These are phyloP conservation scores for Penicillium sp. DNA, from an alignment of 2,329 filamentous ascomycete genomes.

Conservation along the genomic window DNA sequence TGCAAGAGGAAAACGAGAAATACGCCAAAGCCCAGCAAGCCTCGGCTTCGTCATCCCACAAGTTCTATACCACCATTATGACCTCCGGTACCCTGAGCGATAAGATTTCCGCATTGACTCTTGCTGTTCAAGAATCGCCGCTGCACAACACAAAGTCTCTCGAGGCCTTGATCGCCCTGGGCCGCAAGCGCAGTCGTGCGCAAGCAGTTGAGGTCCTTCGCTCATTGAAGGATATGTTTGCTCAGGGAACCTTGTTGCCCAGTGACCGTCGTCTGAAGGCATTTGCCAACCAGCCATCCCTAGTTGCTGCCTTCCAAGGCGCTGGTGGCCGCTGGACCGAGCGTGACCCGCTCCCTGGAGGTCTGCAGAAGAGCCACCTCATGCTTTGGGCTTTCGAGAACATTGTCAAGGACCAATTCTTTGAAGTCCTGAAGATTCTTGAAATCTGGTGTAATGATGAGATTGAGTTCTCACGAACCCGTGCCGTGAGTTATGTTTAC, in stretches of 20 bases:
- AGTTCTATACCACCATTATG: slow-evolving; percentile 97
- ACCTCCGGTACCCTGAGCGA: slow-evolving; percentile 92
- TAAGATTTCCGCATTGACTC: slow-evolving; percentile 90
- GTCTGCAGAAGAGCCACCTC: slow-evolving; percentile 73
- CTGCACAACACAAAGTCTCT: slow-evolving; percentile 88
- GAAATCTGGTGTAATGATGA: slow-evolving; percentile 95
- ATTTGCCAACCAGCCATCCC: slow-evolving; percentile 76
- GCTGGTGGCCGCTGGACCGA: slow-evolving; percentile 63
- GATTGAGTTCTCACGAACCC: slow-evolving; percentile 86
- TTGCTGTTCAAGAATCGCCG: slow-evolving; percentile 94
- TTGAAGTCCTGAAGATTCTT: slow-evolving; percentile 86
- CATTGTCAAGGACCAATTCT: slow-evolving; percentile 92
- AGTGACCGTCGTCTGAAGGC: slow-evolving; percentile 75
- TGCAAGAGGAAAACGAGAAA: slow-evolving; percentile 73
- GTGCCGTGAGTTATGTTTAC: slow-evolving; percentile 87
- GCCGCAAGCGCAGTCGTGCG: slow-evolving; percentile 89
- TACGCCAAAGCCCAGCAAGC: slow-evolving; percentile 72
- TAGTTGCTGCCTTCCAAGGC: slow-evolving; percentile 70
- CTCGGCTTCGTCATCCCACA: slow-evolving; percentile 82
- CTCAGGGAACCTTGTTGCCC: slow-evolving; percentile 82
- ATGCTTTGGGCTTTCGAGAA: slow-evolving; percentile 91
- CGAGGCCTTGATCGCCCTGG: slow-evolving; percentile 76
- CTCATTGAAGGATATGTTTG: slow-evolving; percentile 90
- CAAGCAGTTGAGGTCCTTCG: slow-evolving; percentile 91
- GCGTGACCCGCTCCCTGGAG: slow-evolving; percentile 70